Evolutionary conservation across 805 yeast genomes (phyloP), one percentile per base, ranked within the genome.

Genomic region (Blastobotrys robertii): DNA sequence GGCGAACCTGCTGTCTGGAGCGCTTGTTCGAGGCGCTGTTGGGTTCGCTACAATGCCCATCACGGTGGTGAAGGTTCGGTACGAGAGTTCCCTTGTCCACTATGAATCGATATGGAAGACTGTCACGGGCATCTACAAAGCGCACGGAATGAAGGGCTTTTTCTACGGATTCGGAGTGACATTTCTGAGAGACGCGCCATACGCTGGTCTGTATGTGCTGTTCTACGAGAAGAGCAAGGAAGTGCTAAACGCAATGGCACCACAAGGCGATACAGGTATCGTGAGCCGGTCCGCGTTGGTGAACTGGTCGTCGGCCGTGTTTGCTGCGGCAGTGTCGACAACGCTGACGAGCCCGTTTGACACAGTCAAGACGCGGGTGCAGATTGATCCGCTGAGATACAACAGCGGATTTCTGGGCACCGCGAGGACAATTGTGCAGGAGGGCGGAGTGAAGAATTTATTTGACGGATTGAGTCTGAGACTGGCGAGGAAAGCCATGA

Each of bases 21-120:
- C 84, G 35, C 53, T 79, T 2, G 79, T 94, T 1, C 68, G 98
- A 44, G 86, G 87, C 0, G 44, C 74, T 1, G 94, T 87, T 1
- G 98, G 98, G 1, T 73, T 80, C 49, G 48, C 84, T 7, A 85
- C 95, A 4, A 92, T 92, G 98, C 98, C 98, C 0, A 73, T 92
- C 8, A 92, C 98, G 0, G 78, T 92, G 3, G 63, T 92, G 25
- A 92, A 92, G 58, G 92, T 94, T 4, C 70, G 97, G 31, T 87
- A 74, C 55, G 97, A 92, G 64, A 84, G 95, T 4, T 79, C 81
- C 31, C 50, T 81, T 43, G 90, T 84, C 62, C 63, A 73, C 34
- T 86, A 87, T 62, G 69, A 64, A 28, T 76, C 92, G 4, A 55
- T 92, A 49, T 47, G 57, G 13, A 78, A 76, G 30, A 90, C 95